These are phyloP conservation scores for Heracleum sosnowskyi DNA, from an alignment of 129 eudicot species.

Conservation along the genomic window DNA sequence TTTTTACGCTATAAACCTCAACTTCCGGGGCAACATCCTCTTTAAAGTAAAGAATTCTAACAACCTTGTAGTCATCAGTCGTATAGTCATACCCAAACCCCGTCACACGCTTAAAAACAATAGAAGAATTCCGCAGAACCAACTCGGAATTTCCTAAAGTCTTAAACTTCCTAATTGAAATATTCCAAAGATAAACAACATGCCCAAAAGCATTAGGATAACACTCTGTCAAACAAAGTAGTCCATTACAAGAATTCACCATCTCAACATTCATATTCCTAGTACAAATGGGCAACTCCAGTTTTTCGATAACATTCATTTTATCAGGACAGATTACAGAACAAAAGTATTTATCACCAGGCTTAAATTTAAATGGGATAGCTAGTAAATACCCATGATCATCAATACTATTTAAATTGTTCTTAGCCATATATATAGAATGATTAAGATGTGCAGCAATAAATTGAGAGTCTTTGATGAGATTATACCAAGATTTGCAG, in stretches of 20 bases:
- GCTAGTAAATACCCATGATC: not conserved
- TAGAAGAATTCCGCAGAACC: not conserved
- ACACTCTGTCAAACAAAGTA: conserved; percentile 3
- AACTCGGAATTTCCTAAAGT: not conserved
- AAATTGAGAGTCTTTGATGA: conserved; percentile 4
- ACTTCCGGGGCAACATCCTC: not conserved
- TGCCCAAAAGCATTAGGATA: conserved; percentile 4
- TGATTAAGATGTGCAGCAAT: conserved; percentile 7
- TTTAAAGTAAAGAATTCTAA: not conserved
- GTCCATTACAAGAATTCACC: conserved; percentile 7
- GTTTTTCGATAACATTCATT: not conserved
- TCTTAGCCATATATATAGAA: not conserved
- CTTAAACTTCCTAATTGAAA: not conserved
- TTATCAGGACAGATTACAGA: not conserved
- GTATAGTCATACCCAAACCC: conserved; percentile 12
- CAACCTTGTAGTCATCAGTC: conserved; percentile 12
- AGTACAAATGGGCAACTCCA: conserved; percentile 8
- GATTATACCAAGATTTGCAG: conserved; percentile 14
- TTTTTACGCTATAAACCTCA: conserved; percentile 16
- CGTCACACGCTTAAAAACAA: not conserved
- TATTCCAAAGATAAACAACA: conserved; percentile 11
- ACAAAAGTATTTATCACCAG: conserved; percentile 4
- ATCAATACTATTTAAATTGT: not conserved
- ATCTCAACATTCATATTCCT: not conserved
- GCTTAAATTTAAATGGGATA: conserved; percentile 1